These are phyloP conservation scores for Scedosporium boydii DNA, from an alignment of 2,329 filamentous ascomycete species.

Conservation along the genomic window DNA sequence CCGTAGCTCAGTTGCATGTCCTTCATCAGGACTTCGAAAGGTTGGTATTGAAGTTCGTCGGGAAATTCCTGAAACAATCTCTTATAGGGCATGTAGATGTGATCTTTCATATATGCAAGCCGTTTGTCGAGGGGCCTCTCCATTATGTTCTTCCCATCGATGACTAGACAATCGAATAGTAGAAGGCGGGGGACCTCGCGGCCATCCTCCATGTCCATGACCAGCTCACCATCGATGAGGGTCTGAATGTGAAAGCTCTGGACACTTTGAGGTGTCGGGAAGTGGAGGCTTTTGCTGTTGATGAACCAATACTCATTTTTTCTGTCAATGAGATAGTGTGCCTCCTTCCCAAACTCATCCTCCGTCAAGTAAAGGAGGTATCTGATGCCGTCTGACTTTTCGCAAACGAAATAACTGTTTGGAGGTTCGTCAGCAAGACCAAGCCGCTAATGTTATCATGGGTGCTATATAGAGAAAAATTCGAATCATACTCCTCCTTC, in stretches of 20 bases:
- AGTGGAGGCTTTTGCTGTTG: conserved; percentile 59
- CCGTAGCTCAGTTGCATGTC: conserved; percentile 82
- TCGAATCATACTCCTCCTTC: conserved; percentile 52
- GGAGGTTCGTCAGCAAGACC: conserved; percentile 7
- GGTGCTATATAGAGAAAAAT: not conserved
- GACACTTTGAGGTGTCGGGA: conserved; percentile 61
- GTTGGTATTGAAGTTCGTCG: conserved; percentile 58
- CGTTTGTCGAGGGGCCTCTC: conserved; percentile 78
- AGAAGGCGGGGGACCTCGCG: conserved; percentile 67
- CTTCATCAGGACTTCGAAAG: conserved; percentile 81
- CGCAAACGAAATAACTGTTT: conserved; percentile 82
- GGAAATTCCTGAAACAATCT: conserved; percentile 56
- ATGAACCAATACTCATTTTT: conserved; percentile 96
- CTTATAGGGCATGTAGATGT: conserved; percentile 63
- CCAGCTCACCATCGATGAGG: conserved; percentile 85
- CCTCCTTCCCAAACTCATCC: conserved; percentile 52
- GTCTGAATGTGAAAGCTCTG: conserved; percentile 68
- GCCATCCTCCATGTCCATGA: conserved; percentile 81
- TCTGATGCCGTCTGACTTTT: conserved; percentile 94
- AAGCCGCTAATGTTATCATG: not conserved
- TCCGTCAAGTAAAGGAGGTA: conserved; percentile 85
- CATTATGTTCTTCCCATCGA: conserved; percentile 69
- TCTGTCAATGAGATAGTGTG: conserved; percentile 90
- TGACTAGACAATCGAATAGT: conserved; percentile 84
- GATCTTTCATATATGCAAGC: conserved; percentile 73